These are phyloP conservation scores for Metschnikowia vanudenii DNA, from an alignment of 805 yeast genomes.

Conservation along the genomic window DNA sequence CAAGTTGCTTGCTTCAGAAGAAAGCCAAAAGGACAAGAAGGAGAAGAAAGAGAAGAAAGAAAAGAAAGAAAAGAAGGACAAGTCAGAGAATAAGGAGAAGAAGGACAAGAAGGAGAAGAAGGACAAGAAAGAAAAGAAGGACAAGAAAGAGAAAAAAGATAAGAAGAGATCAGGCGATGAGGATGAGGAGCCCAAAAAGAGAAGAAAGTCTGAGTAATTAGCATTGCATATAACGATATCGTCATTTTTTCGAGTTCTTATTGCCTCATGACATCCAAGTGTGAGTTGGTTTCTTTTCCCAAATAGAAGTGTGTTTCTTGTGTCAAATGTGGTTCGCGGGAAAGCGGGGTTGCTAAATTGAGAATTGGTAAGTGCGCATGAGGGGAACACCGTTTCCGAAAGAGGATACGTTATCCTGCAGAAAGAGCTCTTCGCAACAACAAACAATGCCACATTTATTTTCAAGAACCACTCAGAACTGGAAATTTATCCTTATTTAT, in stretches of 20 bases:
- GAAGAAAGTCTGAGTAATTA: conserved; percentile 15
- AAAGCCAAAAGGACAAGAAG: conserved; percentile 20
- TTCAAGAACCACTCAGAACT: background rate
- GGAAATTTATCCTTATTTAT: too few relatives aligned
- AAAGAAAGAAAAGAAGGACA: conserved; percentile 18
- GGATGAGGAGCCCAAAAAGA: conserved; percentile 27
- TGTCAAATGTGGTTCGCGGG: too few relatives aligned
- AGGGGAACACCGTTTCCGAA: background rate
- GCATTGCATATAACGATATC: conserved; percentile 3
- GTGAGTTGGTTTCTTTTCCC: too few relatives aligned
- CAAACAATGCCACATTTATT: background rate
- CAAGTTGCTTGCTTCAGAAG: conserved; percentile 25
- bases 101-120: conserved; percentile 26
- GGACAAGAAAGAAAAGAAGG: conserved; percentile 25
- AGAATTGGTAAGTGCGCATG: background rate
- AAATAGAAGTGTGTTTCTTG: too few relatives aligned
- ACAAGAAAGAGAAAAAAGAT: conserved; percentile 28
- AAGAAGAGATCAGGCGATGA: conserved; percentile 25
- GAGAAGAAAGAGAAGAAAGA: conserved; percentile 30
- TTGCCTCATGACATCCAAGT: too few relatives aligned
- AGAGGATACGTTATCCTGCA: conserved; percentile 1
- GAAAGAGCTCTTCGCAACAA: conserved; percentile 1
- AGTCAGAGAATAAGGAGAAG: conserved; percentile 24
- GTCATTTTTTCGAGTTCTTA: background rate
- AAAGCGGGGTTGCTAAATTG: background rate